Percentiles rank a stretch among this genome's conserved stretches.
Conservation (phyloP, 2,329 filamentous ascomycete species). For the Fusarium graminum region DNA sequence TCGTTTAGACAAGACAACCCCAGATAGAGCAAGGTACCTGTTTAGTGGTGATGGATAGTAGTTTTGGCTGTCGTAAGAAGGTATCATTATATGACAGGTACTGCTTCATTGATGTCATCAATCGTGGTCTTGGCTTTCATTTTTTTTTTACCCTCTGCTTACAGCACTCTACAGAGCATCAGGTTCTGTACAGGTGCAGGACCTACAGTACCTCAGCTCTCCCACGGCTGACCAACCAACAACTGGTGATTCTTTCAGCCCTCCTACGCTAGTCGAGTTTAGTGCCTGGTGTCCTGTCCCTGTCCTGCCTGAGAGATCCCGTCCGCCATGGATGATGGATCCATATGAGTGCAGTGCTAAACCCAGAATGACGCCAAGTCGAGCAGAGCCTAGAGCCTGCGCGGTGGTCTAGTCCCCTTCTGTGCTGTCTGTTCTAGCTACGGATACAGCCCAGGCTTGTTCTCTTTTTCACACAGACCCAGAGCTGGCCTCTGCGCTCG, state of each 20-base stretch:
- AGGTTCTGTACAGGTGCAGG: too few relatives aligned
- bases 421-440: slow-evolving; percentile 26
- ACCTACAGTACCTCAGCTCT: too few relatives aligned
- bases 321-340: slow-evolving; percentile 43
- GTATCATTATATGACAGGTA: too few relatives aligned
- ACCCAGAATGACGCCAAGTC: slow-evolving; percentile 38
- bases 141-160: too few relatives aligned
- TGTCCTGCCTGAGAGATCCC: slow-evolving; percentile 50
- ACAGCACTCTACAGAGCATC: too few relatives aligned
- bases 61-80: too few relatives aligned
- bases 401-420: slow-evolving; percentile 28
- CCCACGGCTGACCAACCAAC: slow-evolving; percentile 10
- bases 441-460: slow-evolving; percentile 14
- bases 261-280: slow-evolving; percentile 54
- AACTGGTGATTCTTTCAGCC: slow-evolving; percentile 54
- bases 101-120: too few relatives aligned
- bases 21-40: neutral
- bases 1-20: slow-evolving; percentile 20
- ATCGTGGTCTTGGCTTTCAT: too few relatives aligned
- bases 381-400: slow-evolving; percentile 35
- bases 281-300: slow-evolving; percentile 42
- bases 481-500: slow-evolving; percentile 32
- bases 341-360: slow-evolving; percentile 27
- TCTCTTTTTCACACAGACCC: slow-evolving; percentile 19
- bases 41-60: too few relatives aligned